Evolutionary conservation across 2,329 filamentous ascomycete genomes (phyloP), one percentile per base, ranked within the genome.

Genomic region (Fusarium chlamydosporum): DNA sequence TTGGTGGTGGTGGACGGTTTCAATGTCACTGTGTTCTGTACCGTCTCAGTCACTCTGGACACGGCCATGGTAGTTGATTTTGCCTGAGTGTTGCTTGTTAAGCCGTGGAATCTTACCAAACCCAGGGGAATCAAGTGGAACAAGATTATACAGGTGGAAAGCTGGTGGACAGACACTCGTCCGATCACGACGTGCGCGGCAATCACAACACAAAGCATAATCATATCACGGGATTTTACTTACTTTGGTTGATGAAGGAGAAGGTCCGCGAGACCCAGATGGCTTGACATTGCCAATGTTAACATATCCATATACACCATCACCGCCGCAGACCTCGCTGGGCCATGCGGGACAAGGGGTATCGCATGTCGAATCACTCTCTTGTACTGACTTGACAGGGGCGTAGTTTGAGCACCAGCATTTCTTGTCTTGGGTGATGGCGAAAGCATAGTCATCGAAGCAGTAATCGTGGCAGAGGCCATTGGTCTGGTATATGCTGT

Each of bases 401-500:
- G 84, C 83, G 72, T 89, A 89, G 76, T 93, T 85, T 37, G 90
- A 90, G 76, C 92, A 95, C 91, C 91, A 95, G 76, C 92, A 95
- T 52, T 83, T 78, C 33, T 87, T 81, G 16, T 79, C 83, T 71
- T 92, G 86, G 2, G 94, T 81, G 47, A 95, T 82, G 68, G 90
- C 91, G 65, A 90, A 92, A 38, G 91, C 91, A 68, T 84, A 91
- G 16, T 82, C 71, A 20, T 75, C 73, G 27, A 78, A 72, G 79
- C 92, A 95, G 48, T 84, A 84, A 48, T 86, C 80, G 50, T 82
- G 79, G 76, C 92, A 95, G 13, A 89, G 84, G 31, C 91, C 91
- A 71, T 92, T 89, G 20, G 91, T 91, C 76, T 93, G 90, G 65
- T 79, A 90, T 68, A 84, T 85, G 65, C 83, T 86, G 33, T 76